Evolutionary conservation across 345 rosid species (phyloP).

Genomic region (Aegle marmelos): DNA sequence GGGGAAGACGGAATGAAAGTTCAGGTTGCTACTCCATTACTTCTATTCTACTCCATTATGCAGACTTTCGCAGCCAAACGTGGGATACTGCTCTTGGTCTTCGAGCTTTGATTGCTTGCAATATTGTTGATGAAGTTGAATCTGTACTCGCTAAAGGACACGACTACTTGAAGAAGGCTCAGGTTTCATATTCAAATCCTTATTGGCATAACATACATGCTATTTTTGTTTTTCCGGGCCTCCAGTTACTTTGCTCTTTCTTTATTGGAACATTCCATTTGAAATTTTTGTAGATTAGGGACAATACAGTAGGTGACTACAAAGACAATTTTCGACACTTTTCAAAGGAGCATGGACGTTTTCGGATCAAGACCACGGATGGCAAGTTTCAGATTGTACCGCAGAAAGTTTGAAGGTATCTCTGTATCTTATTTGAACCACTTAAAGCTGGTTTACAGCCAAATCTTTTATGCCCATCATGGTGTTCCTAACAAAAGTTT

Average conservation of each 20-base stretch:
- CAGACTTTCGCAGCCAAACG: constrained; percentile 81
- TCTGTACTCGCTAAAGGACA: constrained; percentile 63
- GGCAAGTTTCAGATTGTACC: constrained; percentile 18
- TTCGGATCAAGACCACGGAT: constrained; percentile 19
- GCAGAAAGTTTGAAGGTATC: constrained; percentile 22
- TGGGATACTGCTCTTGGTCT: constrained; percentile 81
- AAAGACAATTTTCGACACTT: constrained; percentile 9
- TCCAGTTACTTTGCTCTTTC: background rate
- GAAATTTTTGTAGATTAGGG: constrained; percentile 13
- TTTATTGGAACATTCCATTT: background rate
- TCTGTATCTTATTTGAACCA: constrained; percentile 29
- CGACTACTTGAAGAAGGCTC: constrained; percentile 68
- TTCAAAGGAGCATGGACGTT: constrained; percentile 20
- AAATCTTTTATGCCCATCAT: background rate
- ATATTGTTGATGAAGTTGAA: constrained; percentile 48
- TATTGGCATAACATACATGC: too few species aligned
- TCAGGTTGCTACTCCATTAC: constrained; percentile 40
- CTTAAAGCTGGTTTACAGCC: background rate
- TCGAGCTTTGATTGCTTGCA: constrained; percentile 69
- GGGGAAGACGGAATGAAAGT: constrained; percentile 97
- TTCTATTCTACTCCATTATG: background rate
- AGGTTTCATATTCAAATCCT: constrained; percentile 34
- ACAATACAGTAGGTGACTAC: constrained; percentile 7
- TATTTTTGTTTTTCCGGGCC: too few species aligned
- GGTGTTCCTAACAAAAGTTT: constrained; percentile 13